Conservation (phyloP, 805 yeast species). For the Kodamaea restingae region DNA sequence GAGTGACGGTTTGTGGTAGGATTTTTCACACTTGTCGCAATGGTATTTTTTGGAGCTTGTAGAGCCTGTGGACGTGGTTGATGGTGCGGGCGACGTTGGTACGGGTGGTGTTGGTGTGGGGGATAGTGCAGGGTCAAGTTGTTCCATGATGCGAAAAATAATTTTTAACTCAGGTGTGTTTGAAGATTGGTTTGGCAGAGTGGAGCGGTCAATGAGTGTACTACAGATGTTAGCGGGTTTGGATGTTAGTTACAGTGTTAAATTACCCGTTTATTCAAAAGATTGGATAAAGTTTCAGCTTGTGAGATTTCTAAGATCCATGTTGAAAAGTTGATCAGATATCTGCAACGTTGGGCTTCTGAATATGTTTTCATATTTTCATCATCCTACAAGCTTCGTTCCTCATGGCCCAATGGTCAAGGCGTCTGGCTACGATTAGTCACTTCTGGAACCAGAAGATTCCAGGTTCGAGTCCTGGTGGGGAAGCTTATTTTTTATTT, state of each 20-base stretch:
- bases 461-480: slow-evolving; percentile 57
- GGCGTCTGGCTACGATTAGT: slow-evolving; percentile 49
- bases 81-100: not conserved
- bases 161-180: too few species aligned
- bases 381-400: slow-evolving; percentile 30
- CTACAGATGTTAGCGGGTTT: too few species aligned
- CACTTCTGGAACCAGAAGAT: slow-evolving; percentile 44
- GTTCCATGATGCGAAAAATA: too few species aligned
- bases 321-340: too few species aligned
- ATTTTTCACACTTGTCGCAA: slow-evolving; percentile 66
- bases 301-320: too few species aligned
- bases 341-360: too few species aligned
- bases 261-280: too few species aligned
- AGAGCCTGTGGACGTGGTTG: slow-evolving; percentile 4
- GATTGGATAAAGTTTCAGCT: too few species aligned
- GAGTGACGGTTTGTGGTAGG: slow-evolving; percentile 76
- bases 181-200: too few species aligned
- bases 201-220: too few species aligned
- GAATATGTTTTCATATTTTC: not conserved
- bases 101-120: not conserved
- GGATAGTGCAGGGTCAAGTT: too few species aligned
- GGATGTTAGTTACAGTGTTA: too few species aligned
- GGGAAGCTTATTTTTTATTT: slow-evolving; percentile 42
- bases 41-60: slow-evolving; percentile 49
- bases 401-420: slow-evolving; percentile 53